Evolutionary conservation across 2,329 filamentous ascomycete species (phyloP).

Genomic region (Aspergillus unguis): DNA sequence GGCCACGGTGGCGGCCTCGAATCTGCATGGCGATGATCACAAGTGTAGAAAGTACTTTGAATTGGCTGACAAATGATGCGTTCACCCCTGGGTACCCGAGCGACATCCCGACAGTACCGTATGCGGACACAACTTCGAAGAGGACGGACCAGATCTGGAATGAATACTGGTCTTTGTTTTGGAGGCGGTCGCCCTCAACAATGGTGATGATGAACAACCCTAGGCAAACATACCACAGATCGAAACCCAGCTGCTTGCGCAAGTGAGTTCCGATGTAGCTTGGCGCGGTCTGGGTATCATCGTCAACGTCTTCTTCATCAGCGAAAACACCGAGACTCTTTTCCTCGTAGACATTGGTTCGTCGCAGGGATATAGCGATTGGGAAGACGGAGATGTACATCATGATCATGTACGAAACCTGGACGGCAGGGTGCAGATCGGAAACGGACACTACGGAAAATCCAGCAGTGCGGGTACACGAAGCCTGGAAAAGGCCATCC

Average conservation of each 20-base stretch:
- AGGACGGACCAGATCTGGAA: conserved; percentile 69
- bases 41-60: conserved; percentile 66
- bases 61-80: conserved; percentile 78
- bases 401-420: conserved; percentile 96
- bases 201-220: conserved; percentile 92
- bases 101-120: conserved; percentile 89
- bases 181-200: conserved; percentile 71
- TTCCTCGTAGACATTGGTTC: conserved; percentile 96
- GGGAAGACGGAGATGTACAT: conserved; percentile 99
- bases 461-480: conserved; percentile 83
- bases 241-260: conserved; percentile 89
- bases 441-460: conserved; percentile 77
- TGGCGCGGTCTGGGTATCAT: conserved; percentile 57
- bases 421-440: conserved; percentile 78
- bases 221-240: conserved; percentile 94
- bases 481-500: conserved; percentile 84
- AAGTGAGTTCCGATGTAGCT: conserved; percentile 91
- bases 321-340: conserved; percentile 65
- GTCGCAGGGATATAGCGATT: conserved; percentile 87
- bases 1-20: conserved; percentile 61
- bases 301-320: conserved; percentile 56
- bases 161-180: conserved; percentile 54
- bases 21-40: conserved; percentile 66
- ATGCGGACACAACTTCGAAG: conserved; percentile 86
- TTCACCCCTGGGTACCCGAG: conserved; percentile 75